A percentile compares a stretch with the other conserved stretches of the same genome.
Conservation (phyloP, 2,329 filamentous ascomycete species). For the Ustilaginoidea virens region DNA sequence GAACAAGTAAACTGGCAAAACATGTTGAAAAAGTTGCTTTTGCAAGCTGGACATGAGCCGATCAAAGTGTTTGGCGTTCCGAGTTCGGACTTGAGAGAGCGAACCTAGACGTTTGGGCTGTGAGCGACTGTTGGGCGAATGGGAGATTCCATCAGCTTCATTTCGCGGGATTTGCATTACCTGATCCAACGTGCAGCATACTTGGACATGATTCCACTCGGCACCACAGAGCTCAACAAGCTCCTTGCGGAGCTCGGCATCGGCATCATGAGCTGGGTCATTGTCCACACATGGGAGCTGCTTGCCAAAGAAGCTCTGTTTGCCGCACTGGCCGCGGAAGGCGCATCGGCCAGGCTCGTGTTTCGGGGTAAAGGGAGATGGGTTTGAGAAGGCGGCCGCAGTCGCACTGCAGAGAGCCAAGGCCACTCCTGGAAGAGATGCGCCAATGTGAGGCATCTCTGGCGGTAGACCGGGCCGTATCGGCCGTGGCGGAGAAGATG, state of each 20-base stretch:
- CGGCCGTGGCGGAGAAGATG: constrained; percentile 3
- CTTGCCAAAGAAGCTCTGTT: constrained; percentile 77
- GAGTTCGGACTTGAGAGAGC: constrained; percentile 68
- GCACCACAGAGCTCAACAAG: constrained; percentile 74
- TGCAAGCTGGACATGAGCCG: constrained; percentile 88
- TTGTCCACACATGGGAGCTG: constrained; percentile 91
- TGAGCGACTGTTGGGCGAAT: not conserved
- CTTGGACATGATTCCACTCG: constrained; percentile 68
- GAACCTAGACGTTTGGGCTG: constrained; percentile 36
- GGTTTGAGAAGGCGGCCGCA: too few species aligned
- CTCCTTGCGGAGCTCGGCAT: constrained; percentile 55
- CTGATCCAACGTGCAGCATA: constrained; percentile 77
- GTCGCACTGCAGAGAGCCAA: constrained; percentile 13
- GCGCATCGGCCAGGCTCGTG: constrained; percentile 84
- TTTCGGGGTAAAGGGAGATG: constrained; percentile 32
- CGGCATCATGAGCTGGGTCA: constrained; percentile 59
- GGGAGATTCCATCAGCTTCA: not conserved
- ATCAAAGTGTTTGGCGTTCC: constrained; percentile 80
- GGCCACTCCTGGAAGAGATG: constrained; percentile 16
- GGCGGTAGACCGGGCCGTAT: constrained; percentile 3
- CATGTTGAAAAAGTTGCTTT: constrained; percentile 94
- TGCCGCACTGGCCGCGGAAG: constrained; percentile 81
- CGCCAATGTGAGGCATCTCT: constrained; percentile 18
- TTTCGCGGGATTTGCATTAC: constrained; percentile 22
- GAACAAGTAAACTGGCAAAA: constrained; percentile 99